Percentiles rank a stretch among this genome's conserved stretches.
Conservation (phyloP, 2,329 filamentous ascomycete species). For the Monosporascus sp. region DNA sequence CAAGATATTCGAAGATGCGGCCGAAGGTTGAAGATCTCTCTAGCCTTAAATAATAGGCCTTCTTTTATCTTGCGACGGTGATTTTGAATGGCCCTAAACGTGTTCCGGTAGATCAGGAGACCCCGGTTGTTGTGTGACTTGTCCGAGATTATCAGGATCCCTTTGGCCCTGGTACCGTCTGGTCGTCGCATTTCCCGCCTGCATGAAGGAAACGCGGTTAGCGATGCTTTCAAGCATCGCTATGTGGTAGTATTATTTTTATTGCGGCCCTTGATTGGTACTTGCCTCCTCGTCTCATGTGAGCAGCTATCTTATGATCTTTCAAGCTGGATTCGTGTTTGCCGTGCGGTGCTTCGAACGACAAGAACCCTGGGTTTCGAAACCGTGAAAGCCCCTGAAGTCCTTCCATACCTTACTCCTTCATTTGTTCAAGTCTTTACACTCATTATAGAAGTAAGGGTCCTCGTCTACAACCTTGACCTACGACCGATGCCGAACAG, state of each 20-base stretch:
- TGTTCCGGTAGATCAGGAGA: background rate
- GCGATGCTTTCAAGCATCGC: background rate
- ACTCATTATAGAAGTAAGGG: background rate
- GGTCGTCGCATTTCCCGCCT: background rate
- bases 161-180: background rate
- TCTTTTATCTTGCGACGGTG: background rate
- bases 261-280: no score
- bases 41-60: background rate
- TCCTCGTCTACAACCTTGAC: background rate
- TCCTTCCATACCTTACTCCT: background rate
- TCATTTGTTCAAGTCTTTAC: background rate
- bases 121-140: background rate
- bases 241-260: no score
- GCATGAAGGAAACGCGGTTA: background rate
- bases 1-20: no score
- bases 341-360: background rate
- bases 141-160: background rate
- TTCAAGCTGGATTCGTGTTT: background rate
- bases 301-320: background rate
- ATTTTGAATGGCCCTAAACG: background rate
- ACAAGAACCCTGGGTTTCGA: background rate
- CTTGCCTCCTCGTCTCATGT: background rate
- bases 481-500: background rate
- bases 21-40: no score
- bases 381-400: background rate